A percentile compares a stretch with the other conserved stretches of the same genome.
Evolutionary conservation across 345 rosid species (phyloP).

Genomic region (Acer campestre): DNA sequence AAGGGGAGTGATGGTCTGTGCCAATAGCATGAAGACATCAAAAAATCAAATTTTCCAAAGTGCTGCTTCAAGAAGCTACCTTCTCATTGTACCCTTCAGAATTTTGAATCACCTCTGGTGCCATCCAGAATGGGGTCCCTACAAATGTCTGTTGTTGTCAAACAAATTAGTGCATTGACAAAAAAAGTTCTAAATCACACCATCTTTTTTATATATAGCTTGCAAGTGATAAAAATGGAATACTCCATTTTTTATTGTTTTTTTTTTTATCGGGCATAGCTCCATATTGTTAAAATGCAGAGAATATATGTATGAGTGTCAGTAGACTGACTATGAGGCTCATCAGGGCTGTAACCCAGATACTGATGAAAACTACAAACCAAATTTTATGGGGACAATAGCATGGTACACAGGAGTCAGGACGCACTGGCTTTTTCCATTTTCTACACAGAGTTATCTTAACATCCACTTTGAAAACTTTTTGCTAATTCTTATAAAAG

Average conservation of each 20-base stretch:
- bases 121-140: conserved; percentile 99
- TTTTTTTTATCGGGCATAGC: not conserved
- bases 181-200: conserved; percentile 20
- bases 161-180: conserved; percentile 41
- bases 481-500: not conserved
- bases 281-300: not conserved
- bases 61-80: conserved; percentile 42
- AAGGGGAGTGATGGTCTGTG: conserved; percentile 2
- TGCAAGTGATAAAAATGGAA: not conserved
- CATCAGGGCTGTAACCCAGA: not conserved
- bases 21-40: conserved; percentile 22
- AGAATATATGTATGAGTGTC: not conserved
- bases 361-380: not conserved
- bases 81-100: conserved; percentile 97
- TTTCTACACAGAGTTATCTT: not conserved
- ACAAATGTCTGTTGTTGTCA: conserved; percentile 85
- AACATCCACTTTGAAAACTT: not conserved
- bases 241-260: no score
- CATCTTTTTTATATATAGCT: conserved; percentile 7
- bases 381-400: not conserved
- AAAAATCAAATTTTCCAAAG: conserved; percentile 6
- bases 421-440: not conserved
- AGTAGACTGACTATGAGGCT: not conserved
- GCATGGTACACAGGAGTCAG: not conserved
- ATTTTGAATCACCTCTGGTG: conserved; percentile 99